Evolutionary conservation across 805 yeast genomes (phyloP).

Genomic region (Wickerhamiella occidentalis): DNA sequence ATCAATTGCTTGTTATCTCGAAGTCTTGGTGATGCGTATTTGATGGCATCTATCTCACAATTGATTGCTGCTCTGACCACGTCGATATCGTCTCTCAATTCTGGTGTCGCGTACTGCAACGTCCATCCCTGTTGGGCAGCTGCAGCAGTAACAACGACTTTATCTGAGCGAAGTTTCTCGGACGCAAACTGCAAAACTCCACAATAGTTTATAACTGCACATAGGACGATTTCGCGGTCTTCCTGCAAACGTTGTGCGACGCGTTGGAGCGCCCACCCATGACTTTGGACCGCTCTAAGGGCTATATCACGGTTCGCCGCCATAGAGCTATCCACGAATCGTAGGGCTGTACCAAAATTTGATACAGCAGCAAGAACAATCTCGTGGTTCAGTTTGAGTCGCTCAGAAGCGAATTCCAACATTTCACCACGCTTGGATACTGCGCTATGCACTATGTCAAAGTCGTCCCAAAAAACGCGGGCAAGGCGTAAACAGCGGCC

Average conservation of each 20-base stretch:
- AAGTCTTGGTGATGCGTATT: constrained; percentile 7
- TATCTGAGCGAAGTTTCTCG: neutral
- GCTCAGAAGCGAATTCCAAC: constrained; percentile 4
- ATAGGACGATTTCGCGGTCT: constrained; percentile 2
- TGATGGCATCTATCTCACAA: neutral
- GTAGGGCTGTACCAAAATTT: constrained; percentile 7
- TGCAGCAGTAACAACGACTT: constrained; percentile 5
- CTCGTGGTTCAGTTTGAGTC: neutral
- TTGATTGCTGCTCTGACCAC: constrained; percentile 1
- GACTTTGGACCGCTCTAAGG: constrained; percentile 7
- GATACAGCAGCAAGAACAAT: constrained; percentile 7
- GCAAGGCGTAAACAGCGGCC: constrained; percentile 1
- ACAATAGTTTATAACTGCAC: neutral
- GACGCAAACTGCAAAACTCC: constrained; percentile 4
- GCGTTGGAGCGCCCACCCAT: constrained; percentile 10
- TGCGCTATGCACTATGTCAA: constrained; percentile 4
- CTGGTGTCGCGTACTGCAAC: constrained; percentile 4
- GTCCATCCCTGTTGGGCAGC: constrained; percentile 7
- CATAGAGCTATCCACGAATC: constrained; percentile 2
- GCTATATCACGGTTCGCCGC: constrained; percentile 8
- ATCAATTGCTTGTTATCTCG: neutral
- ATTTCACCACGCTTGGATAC: constrained; percentile 1
- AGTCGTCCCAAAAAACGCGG: constrained; percentile 6
- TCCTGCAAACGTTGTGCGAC: constrained; percentile 1
- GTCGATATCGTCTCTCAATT: constrained; percentile 2